phyloP scores from a whole-genome alignment of 2,329 filamentous ascomycete genomes.

The Neonectria magnoliae region DNA sequence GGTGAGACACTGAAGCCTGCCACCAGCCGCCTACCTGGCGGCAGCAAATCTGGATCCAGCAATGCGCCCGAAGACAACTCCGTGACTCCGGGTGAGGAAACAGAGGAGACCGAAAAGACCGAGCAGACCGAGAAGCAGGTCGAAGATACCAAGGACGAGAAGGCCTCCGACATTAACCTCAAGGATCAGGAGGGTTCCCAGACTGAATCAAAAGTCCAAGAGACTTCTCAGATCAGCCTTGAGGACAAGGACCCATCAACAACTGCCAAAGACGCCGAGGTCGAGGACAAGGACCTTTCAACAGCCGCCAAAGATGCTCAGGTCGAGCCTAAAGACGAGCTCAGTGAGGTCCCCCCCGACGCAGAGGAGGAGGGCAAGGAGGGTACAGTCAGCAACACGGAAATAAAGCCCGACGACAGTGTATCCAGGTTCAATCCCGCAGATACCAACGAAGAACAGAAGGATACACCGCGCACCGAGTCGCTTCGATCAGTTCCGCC shows the following conservation, averaged over 20 bases:
- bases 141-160: constrained; percentile 17
- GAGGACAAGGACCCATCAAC: constrained; percentile 33
- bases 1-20: constrained; percentile 43
- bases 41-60: constrained; percentile 31
- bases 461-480: constrained; percentile 3
- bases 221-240: constrained; percentile 8
- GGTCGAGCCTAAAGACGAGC: constrained; percentile 18
- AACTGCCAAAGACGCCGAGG: constrained; percentile 8
- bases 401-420: constrained; percentile 23
- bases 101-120: constrained; percentile 6
- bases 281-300: constrained; percentile 14
- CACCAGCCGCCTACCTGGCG: constrained; percentile 31
- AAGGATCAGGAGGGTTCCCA: not conserved
- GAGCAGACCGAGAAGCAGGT: constrained; percentile 20
- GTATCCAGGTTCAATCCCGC: constrained; percentile 21
- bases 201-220: not conserved
- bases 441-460: constrained; percentile 6
- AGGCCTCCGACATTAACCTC: constrained; percentile 17
- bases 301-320: constrained; percentile 1
- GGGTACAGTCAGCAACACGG: constrained; percentile 17
- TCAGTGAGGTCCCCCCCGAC: constrained; percentile 25
- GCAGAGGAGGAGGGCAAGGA: constrained; percentile 32
- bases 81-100: constrained; percentile 25
- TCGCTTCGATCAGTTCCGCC: not conserved
- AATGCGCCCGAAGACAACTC: constrained; percentile 9